Base-by-base conservation (phyloP, 2,329 filamentous ascomycete species). In the Pyrenochaeta sp. region DNA sequence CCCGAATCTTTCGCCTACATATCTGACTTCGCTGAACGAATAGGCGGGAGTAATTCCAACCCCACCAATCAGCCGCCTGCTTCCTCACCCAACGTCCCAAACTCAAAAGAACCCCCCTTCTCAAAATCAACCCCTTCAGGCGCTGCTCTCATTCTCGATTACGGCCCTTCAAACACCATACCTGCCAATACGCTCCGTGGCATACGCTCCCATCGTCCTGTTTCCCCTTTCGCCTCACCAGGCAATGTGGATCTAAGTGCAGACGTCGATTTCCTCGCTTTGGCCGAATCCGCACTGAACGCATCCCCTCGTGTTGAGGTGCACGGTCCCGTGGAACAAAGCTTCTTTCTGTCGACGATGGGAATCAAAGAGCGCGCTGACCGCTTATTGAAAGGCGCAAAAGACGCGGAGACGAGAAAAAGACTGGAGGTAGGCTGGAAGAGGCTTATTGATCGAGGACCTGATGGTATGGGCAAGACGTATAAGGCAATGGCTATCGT, bases 401-500 rank as follows among this genome's bases (percentile, higher is more conserved):
- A 85, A 80, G 69, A 74, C n/a, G 73, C 73, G 12, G 74, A 75
- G 51, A 68, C 64, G 19, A 58, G 59, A 43, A 61, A 56, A 50
- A 86, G 87, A 50, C 82, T 97, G 32, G 88, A 92, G 64, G 86
- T 82, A 61, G 89, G 90, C 0, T 96, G 92, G 87, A 90, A 87
- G 79, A 84, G 95, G 60, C 80, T 99, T 50, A 87, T 97, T n/a
- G 93, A 97, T 76, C 84, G 88, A 42, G 90, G 91, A 0, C 90
- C 88, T 1, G 88, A 87, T 50, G 94, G 93, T 0, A 99, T 99
- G 95, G 95, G 95, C 0, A 93, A 90, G 80, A 82, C 97, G 24
- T 99, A 99, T 77, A 97, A 98, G 80, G 93, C 88, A 25, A 84
- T 99, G 84, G 91, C 93, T 12, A 92, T 99, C 68, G 74, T 98